These are phyloP conservation scores for Paraphoma sp. DNA, from an alignment of 2,329 filamentous ascomycete genomes.

Conservation along the genomic window DNA sequence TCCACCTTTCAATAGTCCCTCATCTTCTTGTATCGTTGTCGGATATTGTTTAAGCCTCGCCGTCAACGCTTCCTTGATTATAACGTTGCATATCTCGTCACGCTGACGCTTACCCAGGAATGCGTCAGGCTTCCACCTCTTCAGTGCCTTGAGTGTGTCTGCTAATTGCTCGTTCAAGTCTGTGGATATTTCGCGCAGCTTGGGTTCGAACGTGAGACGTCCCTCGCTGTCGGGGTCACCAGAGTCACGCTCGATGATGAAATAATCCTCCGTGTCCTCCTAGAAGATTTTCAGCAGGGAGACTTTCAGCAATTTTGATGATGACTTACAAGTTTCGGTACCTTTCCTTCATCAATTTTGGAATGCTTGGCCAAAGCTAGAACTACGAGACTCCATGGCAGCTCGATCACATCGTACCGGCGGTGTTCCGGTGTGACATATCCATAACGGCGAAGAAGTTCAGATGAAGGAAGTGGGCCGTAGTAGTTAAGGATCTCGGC, in stretches of 20 bases:
- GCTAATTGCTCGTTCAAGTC: slow-evolving; percentile 29
- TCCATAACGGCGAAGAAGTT: slow-evolving; percentile 29
- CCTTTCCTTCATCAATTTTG: slow-evolving; percentile 2
- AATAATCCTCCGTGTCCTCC: slow-evolving; percentile 23
- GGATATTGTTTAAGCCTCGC: slow-evolving; percentile 22
- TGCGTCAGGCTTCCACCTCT: slow-evolving; percentile 11
- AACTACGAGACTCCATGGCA: slow-evolving; percentile 20
- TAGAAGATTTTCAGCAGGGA: neutral
- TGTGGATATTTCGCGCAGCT: slow-evolving; percentile 15
- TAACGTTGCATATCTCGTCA: slow-evolving; percentile 9
- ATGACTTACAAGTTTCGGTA: slow-evolving; percentile 12
- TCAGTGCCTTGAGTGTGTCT: slow-evolving; percentile 18
- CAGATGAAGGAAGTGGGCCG: slow-evolving; percentile 28
- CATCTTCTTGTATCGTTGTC: slow-evolving; percentile 17
- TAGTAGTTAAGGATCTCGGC: slow-evolving; percentile 33
- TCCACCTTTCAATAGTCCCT: slow-evolving; percentile 10
- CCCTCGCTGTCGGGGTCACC: slow-evolving; percentile 29
- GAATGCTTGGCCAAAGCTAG: slow-evolving; percentile 11
- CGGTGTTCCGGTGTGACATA: slow-evolving; percentile 28
- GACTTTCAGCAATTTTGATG: too few species aligned
- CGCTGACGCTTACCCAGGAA: slow-evolving; percentile 21
- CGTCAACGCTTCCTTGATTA: slow-evolving; percentile 12
- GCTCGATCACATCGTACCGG: slow-evolving; percentile 27
- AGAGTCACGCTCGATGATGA: slow-evolving; percentile 30
- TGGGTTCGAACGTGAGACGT: slow-evolving; percentile 11